phyloP scores from a whole-genome alignment of 2,329 filamentous ascomycete genomes.

The Beauveria medogensis region DNA sequence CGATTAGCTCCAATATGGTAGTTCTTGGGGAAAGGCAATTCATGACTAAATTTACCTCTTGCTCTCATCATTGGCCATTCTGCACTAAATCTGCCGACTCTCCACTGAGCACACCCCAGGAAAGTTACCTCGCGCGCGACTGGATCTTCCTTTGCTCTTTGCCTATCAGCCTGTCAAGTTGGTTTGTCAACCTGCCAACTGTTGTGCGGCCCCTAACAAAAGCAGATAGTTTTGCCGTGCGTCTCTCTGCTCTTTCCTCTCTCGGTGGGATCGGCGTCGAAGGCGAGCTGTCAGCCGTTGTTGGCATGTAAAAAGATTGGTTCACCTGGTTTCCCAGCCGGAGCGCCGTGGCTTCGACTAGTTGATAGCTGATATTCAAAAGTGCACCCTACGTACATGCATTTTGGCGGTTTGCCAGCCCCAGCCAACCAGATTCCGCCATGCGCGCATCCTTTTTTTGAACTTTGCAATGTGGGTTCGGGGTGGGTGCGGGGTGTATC shows the following conservation, averaged over 20 bases:
- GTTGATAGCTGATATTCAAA: not conserved
- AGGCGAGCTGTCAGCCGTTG: not conserved
- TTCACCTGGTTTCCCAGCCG: not conserved
- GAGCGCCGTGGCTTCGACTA: not conserved
- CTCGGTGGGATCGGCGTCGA: not conserved
- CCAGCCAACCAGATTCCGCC: not conserved
- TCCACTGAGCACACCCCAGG: too few relatives aligned
- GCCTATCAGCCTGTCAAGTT: too few relatives aligned
- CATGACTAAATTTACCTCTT: too few relatives aligned
- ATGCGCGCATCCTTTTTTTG: not conserved
- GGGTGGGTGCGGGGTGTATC: not conserved
- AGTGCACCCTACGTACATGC: slow-evolving; percentile 2
- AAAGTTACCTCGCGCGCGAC: too few relatives aligned
- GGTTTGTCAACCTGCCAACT: too few relatives aligned
- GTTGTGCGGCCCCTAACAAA: too few relatives aligned
- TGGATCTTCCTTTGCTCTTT: too few relatives aligned
- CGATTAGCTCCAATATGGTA: too few relatives aligned
- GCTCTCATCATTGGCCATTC: too few relatives aligned
- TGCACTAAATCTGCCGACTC: too few relatives aligned
- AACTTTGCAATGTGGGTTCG: not conserved
- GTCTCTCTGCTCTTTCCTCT: not conserved
- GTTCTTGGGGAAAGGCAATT: too few relatives aligned
- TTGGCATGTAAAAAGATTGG: not conserved
- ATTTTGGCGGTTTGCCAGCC: not conserved
- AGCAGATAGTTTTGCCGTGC: not conserved